A percentile compares a stretch with the other conserved stretches of the same genome.
These are phyloP conservation scores for Podosphaera leucotricha DNA, from an alignment of 2,329 filamentous ascomycete genomes.

Conservation along the genomic window DNA sequence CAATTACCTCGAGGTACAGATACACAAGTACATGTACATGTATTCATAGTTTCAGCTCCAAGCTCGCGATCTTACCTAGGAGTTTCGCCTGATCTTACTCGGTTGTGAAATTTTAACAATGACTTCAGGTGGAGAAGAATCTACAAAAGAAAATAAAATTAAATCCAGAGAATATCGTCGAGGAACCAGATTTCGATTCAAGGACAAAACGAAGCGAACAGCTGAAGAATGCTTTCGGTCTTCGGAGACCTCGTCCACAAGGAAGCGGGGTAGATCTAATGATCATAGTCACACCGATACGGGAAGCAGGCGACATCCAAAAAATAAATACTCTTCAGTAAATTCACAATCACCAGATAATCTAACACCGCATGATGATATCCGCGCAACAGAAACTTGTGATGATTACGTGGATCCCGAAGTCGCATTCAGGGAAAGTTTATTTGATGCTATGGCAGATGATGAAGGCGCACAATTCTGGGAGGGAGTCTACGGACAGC, in stretches of 20 bases:
- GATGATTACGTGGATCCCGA: constrained; percentile 33
- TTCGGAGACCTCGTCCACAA: not conserved
- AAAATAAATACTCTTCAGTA: constrained; percentile 8
- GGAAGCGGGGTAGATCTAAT: not conserved
- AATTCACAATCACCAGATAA: constrained; percentile 10
- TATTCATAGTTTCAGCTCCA: too few relatives aligned
- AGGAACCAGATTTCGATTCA: not conserved
- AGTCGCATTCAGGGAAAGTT: constrained; percentile 67
- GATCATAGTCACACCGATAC: not conserved
- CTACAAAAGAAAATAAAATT: not conserved
- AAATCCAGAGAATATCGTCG: not conserved
- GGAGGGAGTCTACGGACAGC: constrained; percentile 91
- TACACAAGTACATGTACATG: too few relatives aligned
- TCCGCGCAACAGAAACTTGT: constrained; percentile 16
- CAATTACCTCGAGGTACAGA: too few relatives aligned
- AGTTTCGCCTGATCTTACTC: not conserved
- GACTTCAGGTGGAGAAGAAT: constrained; percentile 10
- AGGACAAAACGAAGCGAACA: not conserved
- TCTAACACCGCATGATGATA: constrained; percentile 16
- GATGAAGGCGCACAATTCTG: constrained; percentile 91
- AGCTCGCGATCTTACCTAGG: too few relatives aligned
- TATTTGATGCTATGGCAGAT: constrained; percentile 92
- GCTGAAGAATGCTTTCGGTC: not conserved
- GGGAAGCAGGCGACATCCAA: constrained; percentile 1
- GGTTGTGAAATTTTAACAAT: not conserved